A percentile compares a stretch with the other conserved stretches of the same genome.
Evolutionary conservation across 257 asterid species (phyloP).

Genomic region (Salvia rosmarinus): DNA sequence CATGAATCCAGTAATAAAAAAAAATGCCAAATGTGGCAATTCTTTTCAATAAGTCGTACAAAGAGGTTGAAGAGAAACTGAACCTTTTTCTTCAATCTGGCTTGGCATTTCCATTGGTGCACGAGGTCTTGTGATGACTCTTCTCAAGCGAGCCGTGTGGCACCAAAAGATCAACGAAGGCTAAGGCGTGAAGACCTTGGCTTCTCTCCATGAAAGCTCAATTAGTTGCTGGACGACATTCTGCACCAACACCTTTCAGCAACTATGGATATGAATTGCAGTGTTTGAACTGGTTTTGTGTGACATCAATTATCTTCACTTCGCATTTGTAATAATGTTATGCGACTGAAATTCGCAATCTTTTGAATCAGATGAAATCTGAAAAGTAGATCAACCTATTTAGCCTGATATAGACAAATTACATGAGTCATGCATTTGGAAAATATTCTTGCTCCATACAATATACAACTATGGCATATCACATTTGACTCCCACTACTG

Average conservation of each 20-base stretch:
- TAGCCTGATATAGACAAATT: background rate
- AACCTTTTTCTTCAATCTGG: background rate
- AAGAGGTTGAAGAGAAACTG: background rate
- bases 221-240: background rate
- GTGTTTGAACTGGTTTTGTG: background rate
- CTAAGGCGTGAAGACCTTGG: background rate
- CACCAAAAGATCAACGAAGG: too few species aligned
- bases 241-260: background rate
- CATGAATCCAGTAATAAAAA: conserved; percentile 4
- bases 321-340: too few species aligned
- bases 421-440: background rate
- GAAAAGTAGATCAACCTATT: background rate
- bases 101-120: background rate
- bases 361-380: background rate
- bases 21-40: conserved; percentile 15
- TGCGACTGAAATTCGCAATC: background rate
- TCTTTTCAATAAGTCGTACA: background rate
- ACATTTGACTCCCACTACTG: too few species aligned
- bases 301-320: background rate
- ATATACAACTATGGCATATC: background rate
- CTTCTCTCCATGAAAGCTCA: background rate
- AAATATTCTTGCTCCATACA: background rate
- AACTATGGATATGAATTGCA: background rate
- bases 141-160: background rate
- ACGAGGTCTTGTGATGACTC: background rate